Base-by-base conservation (phyloP, 2,329 filamentous ascomycete species). In the Hymenoscyphus salicellus region DNA sequence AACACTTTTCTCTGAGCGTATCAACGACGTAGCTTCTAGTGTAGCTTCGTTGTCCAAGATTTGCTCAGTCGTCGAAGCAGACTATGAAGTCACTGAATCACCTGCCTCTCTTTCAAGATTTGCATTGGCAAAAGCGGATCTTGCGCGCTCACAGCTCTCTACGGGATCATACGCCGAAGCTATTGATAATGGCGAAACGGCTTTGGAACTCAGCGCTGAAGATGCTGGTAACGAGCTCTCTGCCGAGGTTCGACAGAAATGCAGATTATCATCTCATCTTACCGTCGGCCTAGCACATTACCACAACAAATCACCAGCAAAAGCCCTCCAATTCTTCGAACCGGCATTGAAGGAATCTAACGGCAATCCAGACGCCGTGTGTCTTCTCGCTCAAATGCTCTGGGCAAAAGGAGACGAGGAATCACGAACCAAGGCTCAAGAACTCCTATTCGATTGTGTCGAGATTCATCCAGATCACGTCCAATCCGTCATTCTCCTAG, bases 1-100 rank as follows among this genome's bases (percentile, higher is more conserved):
- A 1, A 88, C 92, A 0, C 81, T 98, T 2, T 89, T 96, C 74
- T 83, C 92, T 57, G 95, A 99, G 76, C 87, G 95, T 11, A 88
- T 90, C 2, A 84, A 87, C 20, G 89, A 96, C 71, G 84, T 86
- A 67, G 74, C 78, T 1, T 83, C 84, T 32, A 88, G 92, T 0
- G 86, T 90, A 32, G 75, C 80, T 30, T 85, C 82, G 1, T 79
- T 98, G 0, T 84, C 86, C 60, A 78, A 81, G 26, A 84, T 96
- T 8, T 94, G 91, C 71, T 79, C 83, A 4, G 80, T 79, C 0
- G 84, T 94, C 5, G 94, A 98, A 78, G 83, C 86, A 6, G 88
- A 93, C 63, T 99, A 93, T 73, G 94, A 98, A 77, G 83, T 85
- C 5, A 90, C 90, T 0, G 93, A 98, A 76, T 94, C 92, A 0